phyloP scores from a whole-genome alignment of 371 early-diverging fungal species.

The Dichotomocladium elegans region DNA sequence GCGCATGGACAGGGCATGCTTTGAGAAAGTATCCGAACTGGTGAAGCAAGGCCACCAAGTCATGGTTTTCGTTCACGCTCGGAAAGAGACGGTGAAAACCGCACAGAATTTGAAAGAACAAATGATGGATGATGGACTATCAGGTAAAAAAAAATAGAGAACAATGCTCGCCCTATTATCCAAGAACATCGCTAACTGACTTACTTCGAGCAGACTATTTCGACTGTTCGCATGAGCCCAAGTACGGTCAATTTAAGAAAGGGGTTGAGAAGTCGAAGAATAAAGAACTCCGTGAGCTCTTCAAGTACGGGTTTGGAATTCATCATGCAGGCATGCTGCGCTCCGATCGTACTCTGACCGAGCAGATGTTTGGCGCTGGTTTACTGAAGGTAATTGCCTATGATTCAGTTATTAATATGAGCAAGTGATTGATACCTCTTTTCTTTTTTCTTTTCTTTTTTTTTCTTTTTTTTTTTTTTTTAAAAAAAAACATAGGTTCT shows the following conservation, averaged over 20 bases:
- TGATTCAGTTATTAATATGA: neutral
- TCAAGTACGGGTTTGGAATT: conserved; percentile 84
- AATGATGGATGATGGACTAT: conserved; percentile 59
- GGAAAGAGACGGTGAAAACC: conserved; percentile 94
- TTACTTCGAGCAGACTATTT: conserved; percentile 27
- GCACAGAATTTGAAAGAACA: conserved; percentile 81
- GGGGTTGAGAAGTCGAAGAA: conserved; percentile 68
- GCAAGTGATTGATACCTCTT: too few species aligned
- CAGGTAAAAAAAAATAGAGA: conserved; percentile 33
- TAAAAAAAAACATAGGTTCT: too few species aligned
- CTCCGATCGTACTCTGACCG: conserved; percentile 85
- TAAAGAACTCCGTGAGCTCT: conserved; percentile 85
- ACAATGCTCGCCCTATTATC: too few species aligned
- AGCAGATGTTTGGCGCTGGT: conserved; percentile 91
- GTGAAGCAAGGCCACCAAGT: conserved; percentile 91
- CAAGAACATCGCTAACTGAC: neutral
- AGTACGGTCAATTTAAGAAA: conserved; percentile 20
- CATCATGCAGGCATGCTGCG: conserved; percentile 99
- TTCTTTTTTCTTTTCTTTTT: too few species aligned
- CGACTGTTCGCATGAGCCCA: conserved; percentile 31
- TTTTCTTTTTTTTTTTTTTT: too few species aligned
- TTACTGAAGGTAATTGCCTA: conserved; percentile 55
- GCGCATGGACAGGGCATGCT: conserved; percentile 81
- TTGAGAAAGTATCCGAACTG: conserved; percentile 75
- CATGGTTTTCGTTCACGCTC: conserved; percentile 98